Evolutionary conservation across 2,329 filamentous ascomycete species (phyloP), one percentile per base, ranked within the genome.

Genomic region (Drechslerella coelobrocha): DNA sequence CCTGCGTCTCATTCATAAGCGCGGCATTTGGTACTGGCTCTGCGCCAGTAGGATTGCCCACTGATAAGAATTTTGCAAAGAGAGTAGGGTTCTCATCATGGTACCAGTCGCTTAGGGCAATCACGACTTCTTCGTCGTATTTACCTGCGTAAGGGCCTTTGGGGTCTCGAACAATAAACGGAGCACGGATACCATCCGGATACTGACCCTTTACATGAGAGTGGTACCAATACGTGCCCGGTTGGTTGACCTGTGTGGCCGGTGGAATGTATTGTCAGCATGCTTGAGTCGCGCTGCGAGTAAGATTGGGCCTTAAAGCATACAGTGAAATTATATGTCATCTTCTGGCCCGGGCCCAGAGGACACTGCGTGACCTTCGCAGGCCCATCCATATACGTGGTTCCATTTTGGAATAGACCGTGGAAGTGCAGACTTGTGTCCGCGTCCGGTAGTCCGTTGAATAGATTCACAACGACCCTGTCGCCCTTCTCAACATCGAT

Each of bases 211-310:
- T 81, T 21, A 83, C 82, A 76, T 91, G 88, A 2, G 86, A 88
- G 77, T 91, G 88, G 74, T 92, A 92, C 89, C 89, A 92, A 78
- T 90, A 92, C 0, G 88, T 90, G 26, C 89, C 89, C 0, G 87
- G 83, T 79, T 90, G 88, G 52, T 85, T 77, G 12, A 82, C 76
- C 82, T 84, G 39, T 39, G 3, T 2, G 29, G 0, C 14, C 12
- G 24, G 23, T n/a, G n/a, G n/a, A n/a, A n/a, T n/a, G n/a, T n/a
- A n/a, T n/a, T n/a, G n/a, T n/a, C n/a, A n/a, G n/a, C n/a, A n/a
- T 26, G 9, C n/a, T 31, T 14, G 24, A 37, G n/a, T n/a, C 26
- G 48, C 23, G 17, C 19, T n/a, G 10, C 31, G 5, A 9, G 17
- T 34, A 12, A 17, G 12, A 53, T 21, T 4, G 12, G n/a, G n/a